Percentiles rank a stretch among this genome's conserved stretches.
Conservation (phyloP, 2,329 filamentous ascomycete species). For the Trichophyton simii region DNA sequence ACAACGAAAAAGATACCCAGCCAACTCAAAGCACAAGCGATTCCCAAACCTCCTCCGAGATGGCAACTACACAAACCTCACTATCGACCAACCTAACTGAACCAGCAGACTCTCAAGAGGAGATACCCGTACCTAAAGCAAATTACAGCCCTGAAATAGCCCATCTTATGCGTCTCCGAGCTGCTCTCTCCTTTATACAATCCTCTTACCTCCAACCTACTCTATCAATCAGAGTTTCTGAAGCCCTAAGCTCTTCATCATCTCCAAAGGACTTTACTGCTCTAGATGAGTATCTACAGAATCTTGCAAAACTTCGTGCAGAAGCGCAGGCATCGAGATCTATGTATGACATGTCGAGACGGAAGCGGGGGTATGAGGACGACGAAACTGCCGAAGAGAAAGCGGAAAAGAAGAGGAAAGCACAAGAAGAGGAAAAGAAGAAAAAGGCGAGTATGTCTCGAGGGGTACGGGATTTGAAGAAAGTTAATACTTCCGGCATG, state of each 20-base stretch:
- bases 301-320: conserved; percentile 54
- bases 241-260: conserved; percentile 23
- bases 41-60: conserved; percentile 19
- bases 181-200: conserved; percentile 38
- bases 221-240: conserved; percentile 28
- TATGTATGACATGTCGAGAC: conserved; percentile 33
- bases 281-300: conserved; percentile 56
- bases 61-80: conserved; percentile 17
- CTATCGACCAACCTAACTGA: not conserved
- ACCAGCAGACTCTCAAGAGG: conserved; percentile 21
- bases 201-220: conserved; percentile 36
- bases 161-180: conserved; percentile 37
- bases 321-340: conserved; percentile 60
- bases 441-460: conserved; percentile 64
- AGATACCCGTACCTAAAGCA: conserved; percentile 12
- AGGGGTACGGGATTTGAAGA: conserved; percentile 68
- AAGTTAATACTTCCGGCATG: conserved; percentile 87
- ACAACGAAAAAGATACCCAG: not conserved
- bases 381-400: conserved; percentile 30
- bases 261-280: conserved; percentile 54
- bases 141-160: conserved; percentile 4
- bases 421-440: conserved; percentile 79
- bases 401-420: conserved; percentile 72
- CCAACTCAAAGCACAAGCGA: conserved; percentile 24
- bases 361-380: conserved; percentile 32